A percentile compares a stretch with the other conserved stretches of the same genome.
These are phyloP conservation scores for Venturia pyrina DNA, from an alignment of 2,329 filamentous ascomycete genomes.

Conservation along the genomic window DNA sequence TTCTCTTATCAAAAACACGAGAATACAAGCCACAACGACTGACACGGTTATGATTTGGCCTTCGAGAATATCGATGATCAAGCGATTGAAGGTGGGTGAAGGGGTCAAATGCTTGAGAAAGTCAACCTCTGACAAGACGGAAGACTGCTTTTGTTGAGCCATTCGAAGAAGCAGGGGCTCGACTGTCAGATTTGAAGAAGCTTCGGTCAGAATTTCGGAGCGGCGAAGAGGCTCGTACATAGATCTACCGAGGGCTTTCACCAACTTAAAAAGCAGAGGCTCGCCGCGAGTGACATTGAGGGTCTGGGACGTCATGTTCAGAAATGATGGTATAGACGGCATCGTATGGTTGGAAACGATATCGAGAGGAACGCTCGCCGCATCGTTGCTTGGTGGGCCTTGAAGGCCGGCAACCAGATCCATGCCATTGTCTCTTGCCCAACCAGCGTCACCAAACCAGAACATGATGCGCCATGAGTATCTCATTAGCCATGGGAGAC, in stretches of 20 bases:
- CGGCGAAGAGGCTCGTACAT: constrained; percentile 9
- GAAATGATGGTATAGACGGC: constrained; percentile 16
- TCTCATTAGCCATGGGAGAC: constrained; percentile 83
- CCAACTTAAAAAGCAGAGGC: constrained; percentile 35
- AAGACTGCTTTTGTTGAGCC: constrained; percentile 20
- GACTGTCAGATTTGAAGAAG: constrained; percentile 21
- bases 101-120: constrained; percentile 50
- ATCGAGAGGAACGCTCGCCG: neutral
- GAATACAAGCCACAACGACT: constrained; percentile 86
- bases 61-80: constrained; percentile 75
- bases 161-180: constrained; percentile 20
- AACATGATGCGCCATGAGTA: constrained; percentile 89
- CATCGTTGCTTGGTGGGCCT: neutral
- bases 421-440: constrained; percentile 31
- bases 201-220: neutral
- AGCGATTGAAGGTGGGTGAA: constrained; percentile 62
- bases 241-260: constrained; percentile 31
- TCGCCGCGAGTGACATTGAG: constrained; percentile 33
- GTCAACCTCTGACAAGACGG: constrained; percentile 46
- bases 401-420: neutral
- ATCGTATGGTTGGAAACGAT: neutral
- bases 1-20: constrained; percentile 93
- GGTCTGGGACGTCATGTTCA: constrained; percentile 24
- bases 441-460: constrained; percentile 79
- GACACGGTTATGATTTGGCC: constrained; percentile 88